These are phyloP conservation scores for Debaryomyces tyrocola DNA, from an alignment of 805 yeast species.

Conservation along the genomic window DNA sequence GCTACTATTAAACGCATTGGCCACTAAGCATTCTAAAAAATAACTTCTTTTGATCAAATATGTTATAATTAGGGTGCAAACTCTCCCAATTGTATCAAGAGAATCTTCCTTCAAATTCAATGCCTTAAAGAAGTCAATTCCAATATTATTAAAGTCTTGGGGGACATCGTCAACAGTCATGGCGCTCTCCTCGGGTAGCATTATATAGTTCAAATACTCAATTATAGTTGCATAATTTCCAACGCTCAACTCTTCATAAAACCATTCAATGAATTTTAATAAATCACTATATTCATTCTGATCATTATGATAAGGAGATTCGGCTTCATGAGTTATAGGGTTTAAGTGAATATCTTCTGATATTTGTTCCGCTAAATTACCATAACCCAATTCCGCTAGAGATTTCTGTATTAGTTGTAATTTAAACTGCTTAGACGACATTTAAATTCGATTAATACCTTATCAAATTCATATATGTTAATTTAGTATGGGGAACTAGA, in stretches of 20 bases:
- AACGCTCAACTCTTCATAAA: constrained; percentile 11
- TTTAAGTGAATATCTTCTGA: constrained; percentile 6
- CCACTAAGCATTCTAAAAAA: constrained; percentile 19
- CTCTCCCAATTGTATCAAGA: not conserved
- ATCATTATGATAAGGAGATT: not conserved
- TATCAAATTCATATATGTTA: not conserved
- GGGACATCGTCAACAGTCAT: constrained; percentile 7
- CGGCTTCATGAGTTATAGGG: not conserved
- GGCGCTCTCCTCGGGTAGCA: constrained; percentile 2
- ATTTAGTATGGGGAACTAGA: not conserved
- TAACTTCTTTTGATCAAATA: constrained; percentile 25
- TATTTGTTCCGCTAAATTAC: constrained; percentile 21
- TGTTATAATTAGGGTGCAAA: constrained; percentile 11
- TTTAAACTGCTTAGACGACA: constrained; percentile 25
- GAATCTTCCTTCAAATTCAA: constrained; percentile 1
- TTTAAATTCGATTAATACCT: not conserved
- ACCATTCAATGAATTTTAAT: constrained; percentile 14
- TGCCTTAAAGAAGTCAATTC: constrained; percentile 2
- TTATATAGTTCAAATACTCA: constrained; percentile 10
- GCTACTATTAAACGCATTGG: constrained; percentile 6
- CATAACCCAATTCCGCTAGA: constrained; percentile 31
- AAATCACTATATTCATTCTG: not conserved
- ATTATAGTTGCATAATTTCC: constrained; percentile 15
- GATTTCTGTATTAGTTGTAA: constrained; percentile 30
- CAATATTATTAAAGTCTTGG: not conserved